Base-by-base conservation (phyloP, 495 filamentous ascomycete genomes). In the Daldinia concentrica region DNA sequence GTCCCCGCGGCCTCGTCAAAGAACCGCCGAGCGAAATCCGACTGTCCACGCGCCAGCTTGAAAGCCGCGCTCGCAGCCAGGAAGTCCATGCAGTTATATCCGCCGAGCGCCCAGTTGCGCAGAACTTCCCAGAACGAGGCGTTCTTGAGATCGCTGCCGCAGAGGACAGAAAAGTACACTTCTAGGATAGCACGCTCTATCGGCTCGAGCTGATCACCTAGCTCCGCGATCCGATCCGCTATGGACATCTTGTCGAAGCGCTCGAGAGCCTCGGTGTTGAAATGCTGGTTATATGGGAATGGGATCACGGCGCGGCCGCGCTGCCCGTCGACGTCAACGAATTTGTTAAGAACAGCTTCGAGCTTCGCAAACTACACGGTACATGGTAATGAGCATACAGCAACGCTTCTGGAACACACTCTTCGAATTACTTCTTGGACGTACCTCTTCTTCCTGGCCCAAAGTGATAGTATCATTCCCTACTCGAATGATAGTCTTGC, bases 251-350 rank as follows among this genome's bases (percentile, higher is more conserved):
- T 32, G 17, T 51, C 63, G 69, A 3, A 78, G 39, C 59, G 76
- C 58, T 80, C 76, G 27, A 76, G 54, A 11, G 70, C 57, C 12
- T 76, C 64, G 8, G 74, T 76, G 11, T 66, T 68, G 4, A 73
- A 4, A 29, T 69, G 19, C 57, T 39, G 34, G 61, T 51, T n/a
- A 61, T 52, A 41, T 0, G 60, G 19, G 22, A 63, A 52, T 4
- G 19, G 30, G 32, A 39, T 27, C 6, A 22, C 26, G 4, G 24
- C 50, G 24, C 50, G 22, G 50, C 50, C 43, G 6, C 43, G 43
- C 17, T 48, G 43, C 4, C 43, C 43, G 43, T 48, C 43, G 43
- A 48, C 43, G 19, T 48, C 43, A 15, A 48, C 17, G 43, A 48
- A 11, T 8, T 48, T 48, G 17, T 48, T 19, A 7, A 48, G 17